Base-by-base conservation (phyloP, 192 early-diverging fungal genomes). In the Umbelopsis vinacea region DNA sequence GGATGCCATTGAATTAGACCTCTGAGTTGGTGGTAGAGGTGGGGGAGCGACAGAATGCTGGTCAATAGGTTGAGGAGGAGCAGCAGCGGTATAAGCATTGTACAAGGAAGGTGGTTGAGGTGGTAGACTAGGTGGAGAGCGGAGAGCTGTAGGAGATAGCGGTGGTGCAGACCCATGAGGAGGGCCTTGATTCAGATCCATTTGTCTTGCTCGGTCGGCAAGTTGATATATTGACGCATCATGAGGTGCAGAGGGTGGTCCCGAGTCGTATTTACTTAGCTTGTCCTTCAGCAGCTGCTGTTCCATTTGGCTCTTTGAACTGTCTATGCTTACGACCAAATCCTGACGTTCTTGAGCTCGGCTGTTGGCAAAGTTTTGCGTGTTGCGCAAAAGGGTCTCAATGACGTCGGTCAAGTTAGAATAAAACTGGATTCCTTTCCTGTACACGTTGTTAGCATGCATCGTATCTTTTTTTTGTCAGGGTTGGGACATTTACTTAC, bases 341-440 rank as follows among this genome's bases (percentile, higher is more conserved):
- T 79, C 71, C n/a, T 75, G 70, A 21, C 90, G 82, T 68, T 95
- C 93, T 35, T 89, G 79, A 24, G 72, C 79, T 40, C 94, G 84
- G 15, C 85, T 76, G 14, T 81, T 67, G 15, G 86, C 81, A 75
- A 92, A 93, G n/a, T 83, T 82, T 10, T 78, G 77, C 3, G 83
- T 83, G 12, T 82, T 88, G n/a, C 78, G 80, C 33, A 67, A 74
- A 19, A 93, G 81, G 45, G 81, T 74, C 48, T 87, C 83, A 6
- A 92, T 81, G 29, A 89, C 55, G 3, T 87, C 88, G 21, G 73
- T 78, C 55, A 94, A 72, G 52, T 88, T 86, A 5, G 84, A 75
- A 69, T 94, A 94, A 67, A 91, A 95, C 23, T 87, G 84, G 35
- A 93, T 76, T 0, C 92, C 93, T 26, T 86, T 87, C 9, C 83